phyloP scores from a whole-genome alignment of 768 basidiomycete species.

The Lactarius trivialis region DNA sequence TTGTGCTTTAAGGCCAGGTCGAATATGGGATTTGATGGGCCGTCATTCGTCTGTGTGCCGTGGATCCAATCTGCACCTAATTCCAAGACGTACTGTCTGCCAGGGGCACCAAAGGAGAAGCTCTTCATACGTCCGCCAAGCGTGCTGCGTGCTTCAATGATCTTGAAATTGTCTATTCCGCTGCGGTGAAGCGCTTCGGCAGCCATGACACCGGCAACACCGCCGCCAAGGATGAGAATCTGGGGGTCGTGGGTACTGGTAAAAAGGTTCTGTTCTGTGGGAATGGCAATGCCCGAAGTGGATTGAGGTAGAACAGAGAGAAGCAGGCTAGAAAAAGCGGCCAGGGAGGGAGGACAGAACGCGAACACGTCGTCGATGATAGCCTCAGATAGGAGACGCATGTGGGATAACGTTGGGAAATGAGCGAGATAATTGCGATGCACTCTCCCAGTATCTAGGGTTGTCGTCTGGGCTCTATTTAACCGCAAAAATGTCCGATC shows the following conservation, averaged over 20 bases:
- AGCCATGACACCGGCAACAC: constrained; percentile 58
- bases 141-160: constrained; percentile 52
- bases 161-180: constrained; percentile 50
- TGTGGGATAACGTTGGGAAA: not conserved
- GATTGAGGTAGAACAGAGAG: constrained; percentile 8
- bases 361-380: constrained; percentile 5
- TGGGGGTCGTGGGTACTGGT: constrained; percentile 27
- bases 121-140: constrained; percentile 58
- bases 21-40: constrained; percentile 55
- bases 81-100: constrained; percentile 42
- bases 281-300: constrained; percentile 5
- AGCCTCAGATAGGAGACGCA: constrained; percentile 13
- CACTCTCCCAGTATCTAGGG: not conserved
- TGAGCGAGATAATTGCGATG: too few relatives aligned
- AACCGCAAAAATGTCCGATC: not conserved
- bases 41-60: constrained; percentile 41
- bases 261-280: not conserved
- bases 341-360: not conserved
- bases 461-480: constrained; percentile 5
- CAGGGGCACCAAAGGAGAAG: constrained; percentile 36
- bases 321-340: constrained; percentile 3
- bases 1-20: constrained; percentile 50
- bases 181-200: constrained; percentile 51
- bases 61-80: constrained; percentile 56
- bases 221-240: constrained; percentile 60